phyloP scores from a whole-genome alignment of 192 early-diverging fungal genomes.

The Coemansia sp. region DNA sequence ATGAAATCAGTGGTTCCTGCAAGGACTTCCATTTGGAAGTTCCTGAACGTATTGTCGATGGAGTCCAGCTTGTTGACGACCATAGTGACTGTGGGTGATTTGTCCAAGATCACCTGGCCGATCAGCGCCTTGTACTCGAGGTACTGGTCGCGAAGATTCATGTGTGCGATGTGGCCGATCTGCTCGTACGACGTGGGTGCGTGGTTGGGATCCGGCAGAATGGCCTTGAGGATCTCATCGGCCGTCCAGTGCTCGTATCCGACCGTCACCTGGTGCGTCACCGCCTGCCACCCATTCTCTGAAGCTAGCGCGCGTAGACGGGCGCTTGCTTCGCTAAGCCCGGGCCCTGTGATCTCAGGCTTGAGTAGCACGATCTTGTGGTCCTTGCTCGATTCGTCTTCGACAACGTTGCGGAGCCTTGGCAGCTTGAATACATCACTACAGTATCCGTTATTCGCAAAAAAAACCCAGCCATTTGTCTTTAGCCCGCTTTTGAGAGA shows the following conservation, averaged over 20 bases:
- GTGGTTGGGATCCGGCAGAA: conserved; percentile 80
- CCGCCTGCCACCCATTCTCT: conserved; percentile 26
- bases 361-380: conserved; percentile 56
- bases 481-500: neutral
- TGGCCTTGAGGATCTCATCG: conserved; percentile 87
- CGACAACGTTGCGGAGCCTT: conserved; percentile 65
- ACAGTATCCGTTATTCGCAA: conserved; percentile 22
- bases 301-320: conserved; percentile 2
- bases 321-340: conserved; percentile 26
- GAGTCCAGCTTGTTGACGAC: conserved; percentile 96
- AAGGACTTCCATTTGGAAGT: conserved; percentile 95
- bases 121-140: conserved; percentile 88
- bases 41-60: conserved; percentile 94
- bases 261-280: conserved; percentile 59
- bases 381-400: conserved; percentile 40
- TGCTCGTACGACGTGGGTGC: conserved; percentile 83
- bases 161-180: conserved; percentile 94
- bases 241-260: conserved; percentile 88
- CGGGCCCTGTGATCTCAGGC: conserved; percentile 35
- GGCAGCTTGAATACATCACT: conserved; percentile 62
- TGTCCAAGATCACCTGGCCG: conserved; percentile 95
- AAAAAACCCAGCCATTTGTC: neutral
- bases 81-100: conserved; percentile 80
- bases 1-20: conserved; percentile 86
- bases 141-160: conserved; percentile 91